phyloP scores from a whole-genome alignment of 2,329 filamentous ascomycete genomes.

The Hypoxylon sp. region DNA sequence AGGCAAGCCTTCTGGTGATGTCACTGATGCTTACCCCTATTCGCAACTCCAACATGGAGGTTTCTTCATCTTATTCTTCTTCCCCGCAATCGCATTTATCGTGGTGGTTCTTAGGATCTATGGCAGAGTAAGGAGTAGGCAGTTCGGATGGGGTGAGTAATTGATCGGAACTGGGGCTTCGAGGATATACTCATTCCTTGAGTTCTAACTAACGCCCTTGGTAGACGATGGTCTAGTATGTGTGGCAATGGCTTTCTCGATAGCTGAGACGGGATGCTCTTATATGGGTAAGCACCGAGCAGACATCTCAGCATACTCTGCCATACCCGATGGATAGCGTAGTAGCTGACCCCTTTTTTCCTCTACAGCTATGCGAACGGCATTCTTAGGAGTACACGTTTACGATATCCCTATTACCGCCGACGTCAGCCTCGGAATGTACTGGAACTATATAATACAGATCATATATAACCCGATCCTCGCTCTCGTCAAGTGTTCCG shows the following conservation, averaged over 20 bases:
- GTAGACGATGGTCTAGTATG: slow-evolving; percentile 31
- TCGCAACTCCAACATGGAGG: slow-evolving; percentile 35
- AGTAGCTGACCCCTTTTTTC: slow-evolving; percentile 7
- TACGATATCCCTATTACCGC: slow-evolving; percentile 35
- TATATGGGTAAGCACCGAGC: slow-evolving; percentile 32
- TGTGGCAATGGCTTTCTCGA: slow-evolving; percentile 30
- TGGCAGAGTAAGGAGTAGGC: slow-evolving; percentile 34
- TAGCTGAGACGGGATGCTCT: slow-evolving; percentile 36
- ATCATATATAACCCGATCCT: slow-evolving; percentile 47
- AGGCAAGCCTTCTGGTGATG: slow-evolving; percentile 21
- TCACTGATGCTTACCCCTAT: slow-evolving; percentile 29
- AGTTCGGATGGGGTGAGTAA: slow-evolving; percentile 38
- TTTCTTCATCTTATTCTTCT: slow-evolving; percentile 39
- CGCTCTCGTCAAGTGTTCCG: slow-evolving; percentile 46
- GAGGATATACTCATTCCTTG: too few relatives aligned
- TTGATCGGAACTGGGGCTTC: neutral
- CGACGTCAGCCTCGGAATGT: slow-evolving; percentile 36
- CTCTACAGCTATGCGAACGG: slow-evolving; percentile 30
- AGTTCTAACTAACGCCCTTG: slow-evolving; percentile 12
- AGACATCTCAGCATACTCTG: neutral
- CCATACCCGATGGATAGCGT: too few relatives aligned
- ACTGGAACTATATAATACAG: slow-evolving; percentile 42
- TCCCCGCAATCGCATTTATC: slow-evolving; percentile 31
- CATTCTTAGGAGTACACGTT: slow-evolving; percentile 33
- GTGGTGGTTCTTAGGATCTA: slow-evolving; percentile 35